Evolutionary conservation across 164 flowering plant genomes (phyloP).

Genomic region (Pachysandra terminalis): DNA sequence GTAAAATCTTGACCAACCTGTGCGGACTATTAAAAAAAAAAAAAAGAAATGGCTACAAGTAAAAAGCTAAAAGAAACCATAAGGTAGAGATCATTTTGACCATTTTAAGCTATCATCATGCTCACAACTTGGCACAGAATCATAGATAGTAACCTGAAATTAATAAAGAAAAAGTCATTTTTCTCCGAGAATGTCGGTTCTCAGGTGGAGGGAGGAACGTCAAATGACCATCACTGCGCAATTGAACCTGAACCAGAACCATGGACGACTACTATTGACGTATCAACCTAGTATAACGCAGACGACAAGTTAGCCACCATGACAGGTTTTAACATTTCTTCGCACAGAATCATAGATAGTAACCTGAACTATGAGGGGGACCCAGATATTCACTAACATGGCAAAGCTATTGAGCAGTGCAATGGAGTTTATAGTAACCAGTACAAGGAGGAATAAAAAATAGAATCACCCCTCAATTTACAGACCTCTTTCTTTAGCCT

Average conservation of each 20-base stretch:
- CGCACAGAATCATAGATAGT: neutral
- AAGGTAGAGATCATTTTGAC: no score
- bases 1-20: no score
- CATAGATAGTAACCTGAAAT: neutral
- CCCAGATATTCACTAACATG: neutral
- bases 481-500: conserved; percentile 19
- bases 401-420: neutral
- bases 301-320: neutral
- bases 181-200: no score
- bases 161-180: no score
- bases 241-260: neutral
- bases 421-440: neutral
- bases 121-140: neutral
- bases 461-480: conserved; percentile 8
- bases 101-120: no score
- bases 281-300: neutral
- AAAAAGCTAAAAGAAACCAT: no score
- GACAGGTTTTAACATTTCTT: neutral
- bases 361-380: neutral
- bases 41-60: no score
- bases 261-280: neutral
- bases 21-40: no score
- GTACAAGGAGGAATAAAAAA: neutral
- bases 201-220: no score
- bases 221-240: no score